A percentile compares a stretch with the other conserved stretches of the same genome.
phyloP scores from a whole-genome alignment of 495 filamentous ascomycete species.

The Penicillium paradoxum region DNA sequence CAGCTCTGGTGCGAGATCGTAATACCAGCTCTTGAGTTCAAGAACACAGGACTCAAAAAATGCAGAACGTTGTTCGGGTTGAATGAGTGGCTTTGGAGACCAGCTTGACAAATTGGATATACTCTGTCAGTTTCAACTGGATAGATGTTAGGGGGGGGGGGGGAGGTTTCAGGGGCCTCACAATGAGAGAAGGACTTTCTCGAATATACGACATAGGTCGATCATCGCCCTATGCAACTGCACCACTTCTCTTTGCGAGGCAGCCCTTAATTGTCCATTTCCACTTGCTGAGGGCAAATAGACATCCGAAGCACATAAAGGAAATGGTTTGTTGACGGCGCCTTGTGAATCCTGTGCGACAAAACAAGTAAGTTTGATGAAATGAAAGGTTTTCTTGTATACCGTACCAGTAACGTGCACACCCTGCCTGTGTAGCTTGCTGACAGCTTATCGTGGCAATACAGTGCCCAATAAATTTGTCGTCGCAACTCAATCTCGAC shows the following conservation, averaged over 20 bases:
- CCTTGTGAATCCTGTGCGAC: slow-evolving; percentile 24
- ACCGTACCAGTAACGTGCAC: slow-evolving; percentile 27
- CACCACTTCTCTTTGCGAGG: slow-evolving; percentile 14
- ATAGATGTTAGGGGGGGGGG: too few relatives aligned
- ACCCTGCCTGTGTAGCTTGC: slow-evolving; percentile 30
- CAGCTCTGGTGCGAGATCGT: slow-evolving; percentile 21
- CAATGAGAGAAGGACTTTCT: slow-evolving; percentile 26
- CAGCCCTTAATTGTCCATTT: slow-evolving; percentile 15
- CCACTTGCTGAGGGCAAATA: slow-evolving; percentile 18
- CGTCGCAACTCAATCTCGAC: slow-evolving; percentile 28
- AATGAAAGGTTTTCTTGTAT: too few relatives aligned
- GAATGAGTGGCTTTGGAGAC: slow-evolving; percentile 24
- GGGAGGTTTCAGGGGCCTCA: slow-evolving; percentile 3
- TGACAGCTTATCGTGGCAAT: slow-evolving; percentile 29
- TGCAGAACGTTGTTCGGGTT: slow-evolving; percentile 12
- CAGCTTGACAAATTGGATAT: slow-evolving; percentile 10
- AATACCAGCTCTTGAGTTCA: slow-evolving; percentile 27
- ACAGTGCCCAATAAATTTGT: slow-evolving; percentile 30
- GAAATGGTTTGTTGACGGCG: slow-evolving; percentile 24
- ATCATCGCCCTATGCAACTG: slow-evolving; percentile 25
- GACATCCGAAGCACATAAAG: slow-evolving; percentile 11
- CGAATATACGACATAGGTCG: slow-evolving; percentile 24
- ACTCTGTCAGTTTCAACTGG: neutral
- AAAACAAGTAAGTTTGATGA: neutral
- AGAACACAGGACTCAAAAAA: slow-evolving; percentile 28